phyloP scores from a whole-genome alignment of 2,329 filamentous ascomycete species.

The Dactylonectria macrodidyma region DNA sequence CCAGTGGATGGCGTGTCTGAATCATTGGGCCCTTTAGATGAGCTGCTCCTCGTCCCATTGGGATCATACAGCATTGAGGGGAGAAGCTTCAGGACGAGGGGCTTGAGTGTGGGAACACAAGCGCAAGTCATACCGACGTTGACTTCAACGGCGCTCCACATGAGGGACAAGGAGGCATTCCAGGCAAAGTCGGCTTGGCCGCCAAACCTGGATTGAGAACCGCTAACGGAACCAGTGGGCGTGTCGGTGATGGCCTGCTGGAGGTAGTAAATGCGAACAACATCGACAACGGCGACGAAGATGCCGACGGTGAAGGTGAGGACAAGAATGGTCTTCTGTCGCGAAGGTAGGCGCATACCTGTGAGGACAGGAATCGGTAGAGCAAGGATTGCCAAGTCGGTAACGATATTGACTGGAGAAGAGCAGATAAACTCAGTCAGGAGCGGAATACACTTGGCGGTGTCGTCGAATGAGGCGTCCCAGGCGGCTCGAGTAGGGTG shows the following conservation, averaged over 20 bases:
- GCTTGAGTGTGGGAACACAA: conserved; percentile 93
- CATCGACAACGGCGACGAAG: conserved; percentile 90
- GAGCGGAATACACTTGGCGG: conserved; percentile 67
- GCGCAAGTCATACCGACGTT: conserved; percentile 92
- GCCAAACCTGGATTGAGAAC: conserved; percentile 64
- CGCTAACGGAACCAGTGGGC: conserved; percentile 54
- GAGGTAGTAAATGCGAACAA: conserved; percentile 90
- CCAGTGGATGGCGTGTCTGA: conserved; percentile 49
- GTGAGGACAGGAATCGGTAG: conserved; percentile 91
- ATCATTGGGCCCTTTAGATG: conserved; percentile 50
- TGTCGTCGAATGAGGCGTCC: conserved; percentile 53
- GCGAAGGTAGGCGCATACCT: conserved; percentile 84
- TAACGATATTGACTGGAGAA: conserved; percentile 92
- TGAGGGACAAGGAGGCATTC: conserved; percentile 87
- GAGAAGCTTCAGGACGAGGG: conserved; percentile 79
- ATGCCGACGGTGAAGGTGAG: conserved; percentile 89
- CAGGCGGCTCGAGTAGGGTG: conserved; percentile 81
- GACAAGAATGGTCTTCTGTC: conserved; percentile 90
- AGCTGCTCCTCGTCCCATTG: conserved; percentile 55
- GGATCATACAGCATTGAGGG: conserved; percentile 70
- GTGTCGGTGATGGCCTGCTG: conserved; percentile 76
- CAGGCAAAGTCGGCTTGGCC: conserved; percentile 71
- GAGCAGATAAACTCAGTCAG: conserved; percentile 79
- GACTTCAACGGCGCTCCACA: conserved; percentile 96
- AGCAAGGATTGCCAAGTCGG: conserved; percentile 88